Evolutionary conservation across 164 flowering plant species (phyloP), one percentile per base, ranked within the genome.

Genomic region (Paratinospora sagittata): DNA sequence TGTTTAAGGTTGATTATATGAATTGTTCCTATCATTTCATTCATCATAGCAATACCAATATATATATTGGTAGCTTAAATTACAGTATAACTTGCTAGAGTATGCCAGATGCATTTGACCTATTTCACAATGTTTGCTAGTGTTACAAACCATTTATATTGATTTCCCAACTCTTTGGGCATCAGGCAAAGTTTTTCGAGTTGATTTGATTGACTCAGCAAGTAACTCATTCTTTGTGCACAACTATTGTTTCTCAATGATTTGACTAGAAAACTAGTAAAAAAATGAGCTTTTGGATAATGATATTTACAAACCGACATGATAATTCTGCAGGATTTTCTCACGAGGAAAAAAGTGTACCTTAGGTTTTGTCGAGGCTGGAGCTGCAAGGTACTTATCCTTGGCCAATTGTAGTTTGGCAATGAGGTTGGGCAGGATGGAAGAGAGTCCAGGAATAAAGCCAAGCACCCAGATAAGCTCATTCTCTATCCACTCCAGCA

Each of bases 401-500:
- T 83, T 86, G 24, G 84, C 66, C 26, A 84, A 78, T 69, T 90
- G 86, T 73, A 95, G 76, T 77, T 90, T 91, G 67, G 85, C 75
- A 33, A 84, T 73, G 45, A 95, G 75, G 52, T 64, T 65, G 30
- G 97, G 94, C 70, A 92, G 69, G 69, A 84, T 67, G 26, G 96
- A 79, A 68, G 85, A 81, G 52, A 91, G 76, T 78, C 93, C 95
- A 66, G 97, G 98, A 39, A 95, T 68, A 72, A 81, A 80, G 72
- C 97, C 85, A 41, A 91, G 84, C 47, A 88, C 75, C 92, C 88
- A 81, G 65, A 95, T 86, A 70, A 95, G 69, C 78, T 92, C 94
- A 65, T 89, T 92, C 82, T 95, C 99, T 21, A 95, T 76, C 92
- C 91, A 89, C 64, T 84, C 83, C 8, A 95, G 87, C 66, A 95